Evolutionary conservation across 768 basidiomycete species (phyloP), one percentile per base, ranked within the genome.

Genomic region (Pisolithus orientalis): DNA sequence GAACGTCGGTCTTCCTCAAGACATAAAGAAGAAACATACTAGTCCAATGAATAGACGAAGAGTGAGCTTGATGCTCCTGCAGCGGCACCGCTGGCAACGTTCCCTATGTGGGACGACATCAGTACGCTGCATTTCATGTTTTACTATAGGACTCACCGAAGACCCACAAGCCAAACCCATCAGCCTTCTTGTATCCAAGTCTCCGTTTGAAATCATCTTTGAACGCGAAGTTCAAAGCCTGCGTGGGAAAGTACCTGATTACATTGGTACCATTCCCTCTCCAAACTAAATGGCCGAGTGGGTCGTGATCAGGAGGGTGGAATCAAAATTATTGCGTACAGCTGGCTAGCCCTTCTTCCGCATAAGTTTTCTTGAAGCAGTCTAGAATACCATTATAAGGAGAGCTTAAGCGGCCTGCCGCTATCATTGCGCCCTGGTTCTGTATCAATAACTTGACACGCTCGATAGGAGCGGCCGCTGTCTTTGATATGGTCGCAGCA

Each of bases 211-310:
- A 75, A 17, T 57, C 62, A 55, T 75, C 75, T 62, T 75, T 73
- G 71, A 75, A 74, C n/a, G 74, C 74, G 52, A 75, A 75, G 62
- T 75, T 76, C 46, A 75, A 59, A 0, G 74, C 74, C 55, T 75
- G 74, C 0, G 75, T 75, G 13, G 73, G 75, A 61, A 75, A 75
- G 65, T 76, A 75, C 47, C 74, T 69, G 49, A 75, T 55, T 31
- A 75, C 63, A 48, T 75, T 75, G 51, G 75, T 69, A 39, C 70
- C 68, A 50, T 75, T 75, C 27, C 75, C 73, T 37, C 74, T 72
- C 75, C 74, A 75, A 57, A 74, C 73, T 68, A 55, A 37, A 8
- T 48, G 6, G 21, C 50, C 63, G 45, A 62, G 47, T 16, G 51
- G 8, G 50, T 2, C 21, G 34, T 31, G 9, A n/a, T 29, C 7